Base-by-base conservation (phyloP, 2,329 filamentous ascomycete genomes). In the Phyllosticta citriasiana region DNA sequence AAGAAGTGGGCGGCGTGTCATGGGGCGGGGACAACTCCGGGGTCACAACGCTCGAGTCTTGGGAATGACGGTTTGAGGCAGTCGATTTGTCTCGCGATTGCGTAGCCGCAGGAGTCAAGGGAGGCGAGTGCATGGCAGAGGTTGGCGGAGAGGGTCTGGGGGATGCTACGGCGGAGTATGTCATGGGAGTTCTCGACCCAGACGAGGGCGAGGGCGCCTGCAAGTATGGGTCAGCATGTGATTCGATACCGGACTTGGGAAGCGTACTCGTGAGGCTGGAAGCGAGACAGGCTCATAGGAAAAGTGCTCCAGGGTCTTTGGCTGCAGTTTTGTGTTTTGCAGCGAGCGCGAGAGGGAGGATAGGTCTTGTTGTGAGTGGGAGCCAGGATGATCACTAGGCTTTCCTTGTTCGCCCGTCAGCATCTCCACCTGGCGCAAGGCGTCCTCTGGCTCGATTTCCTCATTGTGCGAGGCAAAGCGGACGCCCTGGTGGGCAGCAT, bases 251-350 rank as follows among this genome's bases (percentile, higher is more conserved):
- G 33, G 55, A 57, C 51, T 55, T 50, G 52, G 24, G 50, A 57
- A 66, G 82, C 88, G 76, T 85, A 93, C 90, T 76, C 89, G 84
- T 54, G 90, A 93, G 33, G 84, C 82, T 47, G 94, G 93, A 58
- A 97, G 80, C 40, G 94, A 97, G 65, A 96, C 86, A 35, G 93
- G 88, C 72, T 97, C 92, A 70, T 92, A 97, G 53, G 88, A 86
- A 75, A 91, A 96, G 71, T 91, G 89, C 71, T 88, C 88, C 79
- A 96, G 84, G 65, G 92, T 85, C 62, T 85, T 83, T 68, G 92
- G 88, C 76, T 97, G 92, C 64, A 96, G 81, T 67, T 87, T 85
- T 55, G 86, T 82, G 64, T 85, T 84, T 65, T 91, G 88, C 26
- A 96, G 78, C 25, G 84, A 86, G 67, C 85, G 84, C 57, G 88